Evolutionary conservation across 192 early-diverging fungal genomes (phyloP), one percentile per base, ranked within the genome.

Genomic region (Backusella liffmaniae): DNA sequence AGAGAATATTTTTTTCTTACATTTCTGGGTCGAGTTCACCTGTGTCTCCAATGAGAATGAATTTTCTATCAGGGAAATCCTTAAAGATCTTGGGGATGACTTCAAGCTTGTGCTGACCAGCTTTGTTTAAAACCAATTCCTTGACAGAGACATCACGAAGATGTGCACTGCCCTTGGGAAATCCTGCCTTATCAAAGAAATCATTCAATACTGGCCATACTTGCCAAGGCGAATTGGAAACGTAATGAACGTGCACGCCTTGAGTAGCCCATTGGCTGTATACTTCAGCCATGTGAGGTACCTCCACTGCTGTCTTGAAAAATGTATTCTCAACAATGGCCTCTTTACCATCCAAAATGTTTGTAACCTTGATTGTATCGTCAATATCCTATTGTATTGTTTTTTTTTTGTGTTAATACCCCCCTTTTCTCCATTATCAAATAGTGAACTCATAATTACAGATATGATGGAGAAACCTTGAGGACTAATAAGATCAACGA

Each of bases 311-410:
- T 26, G 92, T 87, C 1, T 86, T 84, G 36, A 95, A 89, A 68
- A 96, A 88, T 1, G 93, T 92, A 66, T 90, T 90, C 75, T 88
- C 79, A n/a, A 94, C 70, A 41, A 93, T 87, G 3, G 86, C 89
- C 72, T 87, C 85, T 42, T 88, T 88, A 10, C 95, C 95, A 7
- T 82, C 88, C 3, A 90, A 87, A 39, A 98, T 92, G 51, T 92
- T 87, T 3, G 96, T 95, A 16, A 93, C 85, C 79, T 97, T 97
- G 83, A 98, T 98, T 6, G 97, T 98, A 76, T 98, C 97, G 80
- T 98, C 97, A 49, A 98, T 93, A 74, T 94, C 93, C 56, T 62
- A 32, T 32, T 32, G 32, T 3, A 32, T 32, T 32, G 32, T 32
- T 26, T 26, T 26, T 26, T 26, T 26, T 26, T 26, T 26, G 32